phyloP scores from a whole-genome alignment of 1,284 basidiomycete species.

The Cutaneotrichosporon sp. region DNA sequence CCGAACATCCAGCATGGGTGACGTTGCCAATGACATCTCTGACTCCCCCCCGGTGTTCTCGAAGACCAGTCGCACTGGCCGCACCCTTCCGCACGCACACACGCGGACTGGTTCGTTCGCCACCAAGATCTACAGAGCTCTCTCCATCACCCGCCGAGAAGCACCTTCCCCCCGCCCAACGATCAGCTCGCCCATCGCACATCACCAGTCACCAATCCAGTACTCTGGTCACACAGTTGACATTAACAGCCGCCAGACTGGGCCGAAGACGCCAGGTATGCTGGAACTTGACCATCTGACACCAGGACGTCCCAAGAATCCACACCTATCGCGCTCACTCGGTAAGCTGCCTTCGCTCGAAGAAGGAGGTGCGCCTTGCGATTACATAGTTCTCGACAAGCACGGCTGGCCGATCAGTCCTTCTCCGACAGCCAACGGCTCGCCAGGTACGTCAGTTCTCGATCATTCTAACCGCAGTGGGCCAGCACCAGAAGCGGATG shows the following conservation, averaged over 20 bases:
- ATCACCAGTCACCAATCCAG: neutral
- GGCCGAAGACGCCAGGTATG: no score
- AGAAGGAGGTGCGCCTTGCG: no score
- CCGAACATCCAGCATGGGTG: neutral
- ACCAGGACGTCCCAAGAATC: neutral
- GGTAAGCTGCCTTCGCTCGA: no score
- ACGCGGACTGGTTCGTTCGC: constrained; percentile 3
- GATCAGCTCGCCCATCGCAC: constrained; percentile 13
- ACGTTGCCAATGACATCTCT: neutral
- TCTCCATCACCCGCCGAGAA: constrained; percentile 10
- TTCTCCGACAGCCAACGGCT: neutral
- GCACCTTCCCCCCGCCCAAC: neutral
- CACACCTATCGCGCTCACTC: no score
- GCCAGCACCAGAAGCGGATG: neutral
- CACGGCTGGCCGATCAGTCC: no score
- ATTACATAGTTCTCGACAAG: no score
- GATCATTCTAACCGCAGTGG: neutral
- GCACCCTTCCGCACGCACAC: neutral
- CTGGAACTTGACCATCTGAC: neutral
- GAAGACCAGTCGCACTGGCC: neutral
- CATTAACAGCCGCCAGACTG: neutral
- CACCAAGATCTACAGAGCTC: constrained; percentile 15
- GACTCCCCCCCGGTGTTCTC: neutral
- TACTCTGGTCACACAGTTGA: neutral
- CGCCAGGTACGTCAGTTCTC: neutral